Evolutionary conservation across 257 asterid species (phyloP), one percentile per base, ranked within the genome.

Genomic region (Nicotiana tomentosiformis): DNA sequence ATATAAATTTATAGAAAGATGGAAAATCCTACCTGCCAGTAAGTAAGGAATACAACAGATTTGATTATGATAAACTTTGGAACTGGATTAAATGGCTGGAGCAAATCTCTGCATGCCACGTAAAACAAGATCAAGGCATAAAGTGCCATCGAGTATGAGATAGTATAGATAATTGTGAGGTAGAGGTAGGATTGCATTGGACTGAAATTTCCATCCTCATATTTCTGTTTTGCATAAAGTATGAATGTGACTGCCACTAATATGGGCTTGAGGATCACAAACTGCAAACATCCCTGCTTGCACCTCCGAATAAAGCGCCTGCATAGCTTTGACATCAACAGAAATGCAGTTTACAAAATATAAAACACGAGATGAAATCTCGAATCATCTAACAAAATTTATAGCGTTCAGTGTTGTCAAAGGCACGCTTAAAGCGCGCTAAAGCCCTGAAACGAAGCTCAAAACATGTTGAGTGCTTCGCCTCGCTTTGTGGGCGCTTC

Each of bases 261-360:
- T 67, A 91, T 83, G 79, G 99, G 99, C 88, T 96, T 96, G 84
- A 96, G 97, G 90, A 96, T 91, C 89, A 96, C 98, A 86, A 96
- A 96, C 88, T 96, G 99, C 91, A 96, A 84, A 89, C 98, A 93
- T 49, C 98, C 99, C 87, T 96, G 98, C 87, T 96, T 96, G 90
- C 97, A 96, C 84, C 97, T 91, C 87, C 98, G 90, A 85, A 96
- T 94, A 87, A 96, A 96, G 88, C 97, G 98, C 90, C 99, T 94
- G 97, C 93, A 90, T 64, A 32, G 49, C 68, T 53, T 82, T 15
- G 77, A 77, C 69, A 61, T 23, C 29, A 77, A 55, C 39, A 69
- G 43, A 77, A 18, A 35, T 35, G n/a, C 39, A 78, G 61, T 14
- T 46, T n/a, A 62, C 10, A 14, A 35, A 76, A 70, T 30, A 66